Conservation (phyloP, 2,329 filamentous ascomycete species). For the Claviceps sp. region DNA sequence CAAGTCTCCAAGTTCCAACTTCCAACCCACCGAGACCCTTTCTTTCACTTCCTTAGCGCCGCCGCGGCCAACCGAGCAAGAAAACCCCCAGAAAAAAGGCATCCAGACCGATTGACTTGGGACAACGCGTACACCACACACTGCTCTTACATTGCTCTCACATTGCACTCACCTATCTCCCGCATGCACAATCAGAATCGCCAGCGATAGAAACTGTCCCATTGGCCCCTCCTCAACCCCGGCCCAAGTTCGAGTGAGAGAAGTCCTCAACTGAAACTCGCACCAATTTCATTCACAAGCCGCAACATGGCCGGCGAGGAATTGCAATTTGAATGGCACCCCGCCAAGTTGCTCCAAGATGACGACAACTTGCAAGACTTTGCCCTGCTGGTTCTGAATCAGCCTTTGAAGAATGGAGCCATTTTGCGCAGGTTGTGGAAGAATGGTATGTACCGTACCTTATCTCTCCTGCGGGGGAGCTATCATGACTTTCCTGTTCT, state of each 20-base stretch:
- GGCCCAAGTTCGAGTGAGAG: too few relatives aligned
- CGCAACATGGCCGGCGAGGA: slow-evolving; percentile 11
- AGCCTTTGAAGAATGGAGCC: slow-evolving; percentile 31
- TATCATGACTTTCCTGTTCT: too few relatives aligned
- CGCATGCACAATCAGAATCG: too few relatives aligned
- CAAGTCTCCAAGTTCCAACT: neutral
- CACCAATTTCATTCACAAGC: too few relatives aligned
- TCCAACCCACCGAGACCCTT: neutral
- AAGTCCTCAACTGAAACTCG: too few relatives aligned
- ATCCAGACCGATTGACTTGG: neutral
- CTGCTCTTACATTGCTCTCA: too few relatives aligned
- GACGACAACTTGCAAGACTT: slow-evolving; percentile 22
- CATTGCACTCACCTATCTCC: too few relatives aligned
- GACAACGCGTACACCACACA: neutral
- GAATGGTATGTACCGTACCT: slow-evolving; percentile 22
- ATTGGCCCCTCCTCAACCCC: too few relatives aligned
- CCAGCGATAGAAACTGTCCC: too few relatives aligned
- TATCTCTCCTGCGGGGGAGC: too few relatives aligned
- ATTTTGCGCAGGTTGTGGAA: slow-evolving; percentile 37
- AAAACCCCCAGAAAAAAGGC: neutral
- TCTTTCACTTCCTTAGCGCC: neutral
- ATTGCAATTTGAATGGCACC: slow-evolving; percentile 27
- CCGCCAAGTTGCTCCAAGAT: slow-evolving; percentile 23
- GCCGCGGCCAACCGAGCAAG: neutral
- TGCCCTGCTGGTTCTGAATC: slow-evolving; percentile 37